Conservation (phyloP, 192 early-diverging fungal genomes). For the Gigaspora rosea region DNA sequence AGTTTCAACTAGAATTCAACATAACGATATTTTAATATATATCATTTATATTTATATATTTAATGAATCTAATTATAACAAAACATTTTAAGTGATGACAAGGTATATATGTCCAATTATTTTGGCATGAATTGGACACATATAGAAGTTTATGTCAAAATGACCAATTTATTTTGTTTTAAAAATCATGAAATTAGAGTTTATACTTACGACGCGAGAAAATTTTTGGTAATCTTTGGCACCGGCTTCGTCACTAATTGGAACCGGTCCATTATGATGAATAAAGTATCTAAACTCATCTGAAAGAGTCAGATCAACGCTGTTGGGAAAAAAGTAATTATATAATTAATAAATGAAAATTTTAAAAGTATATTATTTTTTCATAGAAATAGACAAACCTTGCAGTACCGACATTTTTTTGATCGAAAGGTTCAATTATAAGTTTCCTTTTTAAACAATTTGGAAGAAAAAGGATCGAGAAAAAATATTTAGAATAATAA, state of each 20-base stretch:
- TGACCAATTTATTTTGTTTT: background rate
- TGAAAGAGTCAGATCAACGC: constrained; percentile 26
- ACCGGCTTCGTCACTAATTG: constrained; percentile 29
- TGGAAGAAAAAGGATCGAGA: background rate
- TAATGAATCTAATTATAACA: background rate
- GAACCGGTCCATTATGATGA: constrained; percentile 27
- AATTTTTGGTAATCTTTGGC: constrained; percentile 32
- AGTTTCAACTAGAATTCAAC: constrained; percentile 6
- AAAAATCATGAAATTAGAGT: no score
- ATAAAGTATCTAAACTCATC: constrained; percentile 32
- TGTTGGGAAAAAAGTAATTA: background rate
- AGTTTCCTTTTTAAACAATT: constrained; percentile 26
- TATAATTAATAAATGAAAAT: no score
- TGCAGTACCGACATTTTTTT: constrained; percentile 21
- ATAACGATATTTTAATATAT: background rate
- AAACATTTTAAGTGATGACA: no score
- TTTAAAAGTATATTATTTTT: no score
- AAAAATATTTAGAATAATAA: background rate
- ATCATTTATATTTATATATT: constrained; percentile 3
- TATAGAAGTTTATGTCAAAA: background rate
- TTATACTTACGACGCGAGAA: constrained; percentile 24
- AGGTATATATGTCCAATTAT: no score
- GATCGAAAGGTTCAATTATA: constrained; percentile 15
- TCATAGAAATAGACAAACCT: background rate
- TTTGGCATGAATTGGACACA: no score